These are phyloP conservation scores for Prunus mongolica DNA, from an alignment of 306 rosid genomes.

Conservation along the genomic window DNA sequence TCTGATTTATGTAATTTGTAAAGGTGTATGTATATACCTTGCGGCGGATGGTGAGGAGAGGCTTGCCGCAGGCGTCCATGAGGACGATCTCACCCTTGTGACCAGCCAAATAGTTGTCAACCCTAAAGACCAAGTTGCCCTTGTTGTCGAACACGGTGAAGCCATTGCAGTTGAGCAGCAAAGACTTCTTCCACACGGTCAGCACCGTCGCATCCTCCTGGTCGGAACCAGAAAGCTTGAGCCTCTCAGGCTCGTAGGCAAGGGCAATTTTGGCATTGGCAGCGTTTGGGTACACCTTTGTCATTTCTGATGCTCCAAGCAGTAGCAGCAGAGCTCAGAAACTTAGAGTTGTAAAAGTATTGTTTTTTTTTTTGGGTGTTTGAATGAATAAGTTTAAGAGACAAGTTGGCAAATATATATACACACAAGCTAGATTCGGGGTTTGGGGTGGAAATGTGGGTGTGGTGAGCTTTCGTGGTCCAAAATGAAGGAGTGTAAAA, in stretches of 20 bases:
- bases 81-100: slow-evolving; percentile 55
- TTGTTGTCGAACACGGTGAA: slow-evolving; percentile 61
- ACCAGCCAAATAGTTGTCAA: slow-evolving; percentile 56
- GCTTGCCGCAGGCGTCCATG: slow-evolving; percentile 71
- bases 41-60: slow-evolving; percentile 76
- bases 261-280: background rate
- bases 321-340: too few relatives aligned
- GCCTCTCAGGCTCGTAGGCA: background rate
- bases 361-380: background rate
- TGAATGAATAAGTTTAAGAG: background rate
- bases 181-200: slow-evolving; percentile 82
- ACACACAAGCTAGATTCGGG: background rate
- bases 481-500: background rate
- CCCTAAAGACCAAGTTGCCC: slow-evolving; percentile 61
- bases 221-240: background rate
- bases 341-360: background rate
- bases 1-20: background rate
- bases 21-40: slow-evolving; percentile 22
- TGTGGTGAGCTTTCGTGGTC: slow-evolving; percentile 3
- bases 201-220: slow-evolving; percentile 22
- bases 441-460: background rate
- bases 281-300: slow-evolving; percentile 58
- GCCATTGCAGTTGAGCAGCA: slow-evolving; percentile 63
- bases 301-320: slow-evolving; percentile 28
- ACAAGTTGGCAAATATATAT: background rate